Evolutionary conservation across 2,329 filamentous ascomycete species (phyloP).

Genomic region (Aureobasidium sp.): DNA sequence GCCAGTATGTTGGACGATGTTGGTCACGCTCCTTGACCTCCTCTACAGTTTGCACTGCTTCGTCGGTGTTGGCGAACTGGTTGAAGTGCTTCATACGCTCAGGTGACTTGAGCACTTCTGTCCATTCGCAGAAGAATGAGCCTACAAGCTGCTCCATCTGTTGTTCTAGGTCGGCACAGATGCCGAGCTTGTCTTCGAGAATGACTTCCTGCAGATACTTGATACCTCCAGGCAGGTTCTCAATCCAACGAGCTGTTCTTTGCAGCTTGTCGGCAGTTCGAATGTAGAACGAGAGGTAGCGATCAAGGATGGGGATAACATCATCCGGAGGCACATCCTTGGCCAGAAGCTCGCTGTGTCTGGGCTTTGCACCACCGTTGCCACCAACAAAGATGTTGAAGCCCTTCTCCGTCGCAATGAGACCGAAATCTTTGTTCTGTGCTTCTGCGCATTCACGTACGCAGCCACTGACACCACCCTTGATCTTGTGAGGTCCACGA

Average conservation of each 20-base stretch:
- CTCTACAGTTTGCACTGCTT: slow-evolving; percentile 58
- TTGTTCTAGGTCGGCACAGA: slow-evolving; percentile 72
- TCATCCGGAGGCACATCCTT: slow-evolving; percentile 79
- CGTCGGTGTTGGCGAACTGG: slow-evolving; percentile 77
- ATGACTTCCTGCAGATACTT: slow-evolving; percentile 75
- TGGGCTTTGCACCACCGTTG: slow-evolving; percentile 79
- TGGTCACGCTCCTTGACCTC: slow-evolving; percentile 65
- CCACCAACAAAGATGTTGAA: slow-evolving; percentile 90
- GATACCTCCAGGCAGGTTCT: slow-evolving; percentile 74
- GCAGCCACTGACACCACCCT: slow-evolving; percentile 82
- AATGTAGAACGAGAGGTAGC: slow-evolving; percentile 90
- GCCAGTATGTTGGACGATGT: slow-evolving; percentile 67
- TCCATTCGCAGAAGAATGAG: slow-evolving; percentile 87
- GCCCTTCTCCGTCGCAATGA: slow-evolving; percentile 86
- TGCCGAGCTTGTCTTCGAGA: slow-evolving; percentile 76
- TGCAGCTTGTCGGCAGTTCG: slow-evolving; percentile 86
- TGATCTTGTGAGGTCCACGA: slow-evolving; percentile 81
- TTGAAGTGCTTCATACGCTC: slow-evolving; percentile 60
- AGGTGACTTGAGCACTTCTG: slow-evolving; percentile 65
- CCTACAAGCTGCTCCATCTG: slow-evolving; percentile 83
- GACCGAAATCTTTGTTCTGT: slow-evolving; percentile 86
- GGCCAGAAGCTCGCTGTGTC: slow-evolving; percentile 72
- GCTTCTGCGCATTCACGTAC: slow-evolving; percentile 91
- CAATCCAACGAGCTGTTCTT: slow-evolving; percentile 80
- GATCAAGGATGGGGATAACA: slow-evolving; percentile 74